phyloP scores from a whole-genome alignment of 495 filamentous ascomycete species.

The Monascus purpureus region DNA sequence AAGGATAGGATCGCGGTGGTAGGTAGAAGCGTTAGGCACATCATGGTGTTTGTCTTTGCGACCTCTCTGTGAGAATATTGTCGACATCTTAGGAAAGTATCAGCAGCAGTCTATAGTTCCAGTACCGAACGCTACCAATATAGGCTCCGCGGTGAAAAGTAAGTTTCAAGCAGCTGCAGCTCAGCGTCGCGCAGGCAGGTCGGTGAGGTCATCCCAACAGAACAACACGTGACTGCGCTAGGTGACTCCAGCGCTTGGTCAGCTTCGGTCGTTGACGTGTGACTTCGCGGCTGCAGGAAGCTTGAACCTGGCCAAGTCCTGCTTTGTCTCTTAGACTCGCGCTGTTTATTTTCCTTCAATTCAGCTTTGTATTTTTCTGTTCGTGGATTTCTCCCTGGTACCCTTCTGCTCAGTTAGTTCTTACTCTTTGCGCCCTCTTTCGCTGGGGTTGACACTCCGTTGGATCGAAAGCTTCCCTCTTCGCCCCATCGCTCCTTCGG shows the following conservation, averaged over 20 bases:
- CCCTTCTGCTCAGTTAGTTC: too few relatives aligned
- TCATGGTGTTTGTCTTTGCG: conserved; percentile 9
- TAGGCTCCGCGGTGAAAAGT: too few relatives aligned
- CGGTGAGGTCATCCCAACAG: too few relatives aligned
- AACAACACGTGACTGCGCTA: too few relatives aligned
- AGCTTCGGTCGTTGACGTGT: conserved; percentile 30
- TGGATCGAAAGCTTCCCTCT: too few relatives aligned
- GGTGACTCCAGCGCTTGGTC: too few relatives aligned
- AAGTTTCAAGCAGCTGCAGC: too few relatives aligned
- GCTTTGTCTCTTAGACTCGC: neutral
- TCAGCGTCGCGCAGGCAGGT: too few relatives aligned
- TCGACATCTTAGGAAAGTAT: conserved; percentile 22
- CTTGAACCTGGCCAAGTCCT: neutral
- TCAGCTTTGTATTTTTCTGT: conserved; percentile 1
- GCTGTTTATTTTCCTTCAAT: neutral
- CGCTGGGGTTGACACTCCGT: neutral
- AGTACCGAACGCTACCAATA: too few relatives aligned
- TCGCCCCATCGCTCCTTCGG: too few relatives aligned
- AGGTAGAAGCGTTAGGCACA: conserved; percentile 13
- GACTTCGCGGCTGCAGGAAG: conserved; percentile 14
- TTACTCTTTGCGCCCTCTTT: neutral
- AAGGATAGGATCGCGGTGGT: conserved; percentile 26
- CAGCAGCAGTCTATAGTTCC: too few relatives aligned
- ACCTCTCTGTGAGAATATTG: conserved; percentile 10
- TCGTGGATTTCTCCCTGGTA: neutral